Conservation (phyloP, 225 moss, liverwort and hornwort genomes). For the Pseudisothecium myosuroides region DNA sequence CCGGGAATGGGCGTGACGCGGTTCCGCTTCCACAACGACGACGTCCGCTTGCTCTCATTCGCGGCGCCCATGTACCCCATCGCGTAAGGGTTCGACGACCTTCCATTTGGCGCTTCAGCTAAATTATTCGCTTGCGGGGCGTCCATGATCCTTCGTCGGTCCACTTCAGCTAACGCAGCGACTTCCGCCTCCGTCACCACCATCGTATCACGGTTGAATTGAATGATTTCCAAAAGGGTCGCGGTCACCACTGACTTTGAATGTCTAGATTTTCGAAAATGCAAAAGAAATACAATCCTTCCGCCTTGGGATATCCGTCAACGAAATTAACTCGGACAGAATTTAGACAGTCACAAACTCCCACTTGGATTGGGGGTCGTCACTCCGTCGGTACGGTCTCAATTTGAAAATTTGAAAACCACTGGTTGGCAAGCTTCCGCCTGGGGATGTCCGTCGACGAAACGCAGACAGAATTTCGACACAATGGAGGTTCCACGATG, state of each 20-base stretch:
- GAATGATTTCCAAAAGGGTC: not conserved
- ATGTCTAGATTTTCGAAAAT: not conserved
- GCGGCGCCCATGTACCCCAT: slow-evolving; percentile 27
- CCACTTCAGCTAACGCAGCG: not conserved
- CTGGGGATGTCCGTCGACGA: not conserved
- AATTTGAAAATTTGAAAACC: not conserved
- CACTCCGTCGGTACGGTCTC: not conserved
- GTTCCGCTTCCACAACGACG: slow-evolving; percentile 10
- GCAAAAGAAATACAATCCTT: too few relatives aligned
- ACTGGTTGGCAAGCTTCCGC: not conserved
- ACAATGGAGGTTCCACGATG: not conserved
- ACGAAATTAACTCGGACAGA: not conserved
- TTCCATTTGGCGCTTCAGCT: not conserved
- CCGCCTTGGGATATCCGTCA: not conserved
- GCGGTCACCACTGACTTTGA: not conserved
- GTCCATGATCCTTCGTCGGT: not conserved
- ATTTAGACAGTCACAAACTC: not conserved
- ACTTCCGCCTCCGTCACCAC: not conserved
- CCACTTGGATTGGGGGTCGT: not conserved
- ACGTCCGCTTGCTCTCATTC: not conserved
- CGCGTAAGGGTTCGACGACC: slow-evolving; percentile 9
- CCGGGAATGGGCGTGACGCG: slow-evolving; percentile 1
- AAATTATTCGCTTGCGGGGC: not conserved
- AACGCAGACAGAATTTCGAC: not conserved
- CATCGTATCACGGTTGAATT: not conserved